Conservation (phyloP, 306 rosid species). For the Trifolium fragiferum region DNA sequence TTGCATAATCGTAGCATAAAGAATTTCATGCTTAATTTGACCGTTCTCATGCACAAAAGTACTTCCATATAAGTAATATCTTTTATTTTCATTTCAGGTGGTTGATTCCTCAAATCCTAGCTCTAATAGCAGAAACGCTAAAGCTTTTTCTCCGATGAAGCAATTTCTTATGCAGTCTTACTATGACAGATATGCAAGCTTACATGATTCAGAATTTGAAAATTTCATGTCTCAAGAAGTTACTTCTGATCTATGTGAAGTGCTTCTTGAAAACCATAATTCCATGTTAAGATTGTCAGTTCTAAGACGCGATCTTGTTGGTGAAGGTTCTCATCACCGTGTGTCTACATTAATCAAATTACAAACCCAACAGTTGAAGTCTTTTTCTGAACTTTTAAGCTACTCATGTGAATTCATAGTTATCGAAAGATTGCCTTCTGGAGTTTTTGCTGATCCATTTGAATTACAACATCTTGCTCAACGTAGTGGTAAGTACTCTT, state of each 20-base stretch:
- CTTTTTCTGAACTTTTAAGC: conserved; percentile 46
- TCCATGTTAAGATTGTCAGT: conserved; percentile 46
- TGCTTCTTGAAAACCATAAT: conserved; percentile 47
- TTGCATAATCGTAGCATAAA: conserved; percentile 6
- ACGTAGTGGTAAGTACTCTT: conserved; percentile 63
- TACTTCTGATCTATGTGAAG: conserved; percentile 51
- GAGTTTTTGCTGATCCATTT: conserved; percentile 85
- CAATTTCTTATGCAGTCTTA: conserved; percentile 65
- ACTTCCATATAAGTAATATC: background rate
- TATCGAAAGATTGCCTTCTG: conserved; percentile 76
- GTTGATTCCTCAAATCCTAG: conserved; percentile 40
- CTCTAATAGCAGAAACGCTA: conserved; percentile 16
- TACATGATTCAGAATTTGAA: conserved; percentile 60
- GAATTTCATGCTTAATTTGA: conserved; percentile 30
- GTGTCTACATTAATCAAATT: conserved; percentile 60
- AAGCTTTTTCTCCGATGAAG: conserved; percentile 41
- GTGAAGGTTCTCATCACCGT: conserved; percentile 81
- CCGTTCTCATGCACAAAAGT: background rate
- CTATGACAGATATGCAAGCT: conserved; percentile 47
- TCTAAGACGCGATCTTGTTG: conserved; percentile 58
- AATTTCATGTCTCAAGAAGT: conserved; percentile 59
- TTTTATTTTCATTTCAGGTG: conserved; percentile 64
- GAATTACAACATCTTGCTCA: conserved; percentile 83
- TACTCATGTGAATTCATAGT: conserved; percentile 59
- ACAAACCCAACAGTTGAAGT: conserved; percentile 32